Base-by-base conservation (phyloP, 352 stramenopile species). In the Porosira glacialis region DNA sequence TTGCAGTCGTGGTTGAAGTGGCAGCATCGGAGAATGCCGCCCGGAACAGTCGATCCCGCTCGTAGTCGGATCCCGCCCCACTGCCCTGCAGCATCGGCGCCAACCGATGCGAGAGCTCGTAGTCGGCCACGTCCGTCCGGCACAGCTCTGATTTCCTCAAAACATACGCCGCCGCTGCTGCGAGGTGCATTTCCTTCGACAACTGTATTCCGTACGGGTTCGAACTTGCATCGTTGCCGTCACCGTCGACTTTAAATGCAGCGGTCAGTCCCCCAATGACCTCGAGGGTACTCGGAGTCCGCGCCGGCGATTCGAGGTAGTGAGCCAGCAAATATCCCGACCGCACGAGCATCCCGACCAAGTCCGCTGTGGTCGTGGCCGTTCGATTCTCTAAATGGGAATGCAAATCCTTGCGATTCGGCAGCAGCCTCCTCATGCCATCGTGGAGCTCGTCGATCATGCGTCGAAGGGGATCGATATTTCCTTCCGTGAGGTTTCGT, bases 361-460 rank as follows among this genome's bases (percentile, higher is more conserved):
- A 21, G 55, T 78, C 52, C 26, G 7, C 27, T 35, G 15, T n/a
- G 10, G 59, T 53, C 48, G 36, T 27, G 35, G 6, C 33, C 13
- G 30, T 36, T 19, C 70, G 39, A 66, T 85, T 68, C 39, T 74
- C 66, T 0, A 81, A 35, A 52, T 77, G 49, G 21, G 47, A 60
- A 51, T 85, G 72, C 21, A 85, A 70, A 51, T 85, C 76, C 8
- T 70, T 59, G 13, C 76, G 66, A 59, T 72, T 75, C 27, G 76
- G 76, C 26, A 85, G 36, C 21, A 85, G 48, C 31, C 51, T 28
- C 22, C 67, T 45, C 52, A 85, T 74, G 30, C 63, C 63, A 4
- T n/a, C 22, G 52, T 81, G 60, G 2, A 85, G 35, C 36, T 78
- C 70, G 8, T 64, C 44, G 5, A 85, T 35, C 6, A 85, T 28